Conservation (phyloP, 1,284 basidiomycete species). For the Coniferiporia sulphurascens region DNA sequence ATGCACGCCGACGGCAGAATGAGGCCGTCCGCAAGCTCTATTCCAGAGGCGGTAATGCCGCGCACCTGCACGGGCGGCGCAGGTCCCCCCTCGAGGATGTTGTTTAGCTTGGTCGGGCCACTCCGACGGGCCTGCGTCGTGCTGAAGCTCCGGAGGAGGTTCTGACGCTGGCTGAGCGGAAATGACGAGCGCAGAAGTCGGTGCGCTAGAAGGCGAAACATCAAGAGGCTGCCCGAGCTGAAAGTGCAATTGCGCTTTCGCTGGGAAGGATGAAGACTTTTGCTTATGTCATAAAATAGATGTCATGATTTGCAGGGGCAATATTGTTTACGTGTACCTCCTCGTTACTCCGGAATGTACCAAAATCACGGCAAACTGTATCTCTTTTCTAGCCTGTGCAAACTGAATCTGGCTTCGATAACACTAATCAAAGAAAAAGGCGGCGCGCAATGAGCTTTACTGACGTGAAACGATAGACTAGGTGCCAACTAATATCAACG, state of each 20-base stretch:
- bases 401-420: too few species aligned
- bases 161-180: background rate
- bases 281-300: background rate
- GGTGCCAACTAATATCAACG: too few species aligned
- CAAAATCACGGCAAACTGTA: too few species aligned
- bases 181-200: background rate
- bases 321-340: background rate
- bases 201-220: conserved; percentile 2
- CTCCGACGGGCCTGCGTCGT: background rate
- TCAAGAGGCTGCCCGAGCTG: background rate
- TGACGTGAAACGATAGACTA: too few species aligned
- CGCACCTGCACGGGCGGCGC: conserved; percentile 69
- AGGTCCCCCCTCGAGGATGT: conserved; percentile 65
- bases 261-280: background rate
- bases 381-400: too few species aligned
- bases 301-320: too few species aligned
- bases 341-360: background rate
- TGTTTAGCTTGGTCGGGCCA: conserved; percentile 41
- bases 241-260: background rate
- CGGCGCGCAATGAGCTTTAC: too few species aligned
- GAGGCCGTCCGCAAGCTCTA: conserved; percentile 71
- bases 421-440: too few species aligned
- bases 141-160: background rate
- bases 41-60: conserved; percentile 54
- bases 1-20: conserved; percentile 74